Base-by-base conservation (phyloP, 2,329 filamentous ascomycete species). In the Nigrospora sphaerica region DNA sequence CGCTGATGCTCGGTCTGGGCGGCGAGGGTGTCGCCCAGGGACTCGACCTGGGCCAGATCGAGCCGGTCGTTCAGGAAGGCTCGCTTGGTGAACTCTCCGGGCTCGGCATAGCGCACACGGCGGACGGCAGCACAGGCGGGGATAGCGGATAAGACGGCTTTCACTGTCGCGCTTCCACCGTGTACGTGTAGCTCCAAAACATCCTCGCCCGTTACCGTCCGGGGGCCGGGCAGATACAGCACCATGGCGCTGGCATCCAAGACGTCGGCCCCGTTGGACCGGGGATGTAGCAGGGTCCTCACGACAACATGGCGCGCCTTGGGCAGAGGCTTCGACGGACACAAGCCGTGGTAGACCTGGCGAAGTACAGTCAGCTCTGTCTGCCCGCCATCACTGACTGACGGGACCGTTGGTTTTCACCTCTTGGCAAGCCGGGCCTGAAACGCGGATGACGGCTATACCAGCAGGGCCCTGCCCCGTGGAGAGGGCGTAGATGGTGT, bases 181-280 rank as follows among this genome's bases (percentile, higher is more conserved):
- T 98, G 93, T n/a, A 96, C 78, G 58, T 98, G 93, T 6, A 98
- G 68, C 63, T 98, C 93, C 2, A 98, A 76, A 1, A 97, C 75
- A 60, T 96, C 89, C 62, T 97, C 91, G 31, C 93, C 93, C 0
- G 93, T 98, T 10, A 88, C 89, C 0, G 90, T 95, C 42, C 79
- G 78, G 0, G 92, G 91, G 0, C 72, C 75, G 0, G 88, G 86
- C 54, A 97, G 95, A 67, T 86, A 88, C 28, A 97, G 75, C 2
- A 95, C 74, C 12, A 97, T 66, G 1, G 93, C 87, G 43, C 83
- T 80, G 0, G 89, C 80, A 61, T 98, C 93, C 32, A 83, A 67
- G 38, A 96, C 78, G 70, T 85, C 65, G 16, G 58, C 46, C 12
- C 44, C 49, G 34, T 50, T 48, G 19, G 56, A 56, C 10, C 44